phyloP scores from a whole-genome alignment of 139 green algal species.

The Desmodesmus armatus region DNA sequence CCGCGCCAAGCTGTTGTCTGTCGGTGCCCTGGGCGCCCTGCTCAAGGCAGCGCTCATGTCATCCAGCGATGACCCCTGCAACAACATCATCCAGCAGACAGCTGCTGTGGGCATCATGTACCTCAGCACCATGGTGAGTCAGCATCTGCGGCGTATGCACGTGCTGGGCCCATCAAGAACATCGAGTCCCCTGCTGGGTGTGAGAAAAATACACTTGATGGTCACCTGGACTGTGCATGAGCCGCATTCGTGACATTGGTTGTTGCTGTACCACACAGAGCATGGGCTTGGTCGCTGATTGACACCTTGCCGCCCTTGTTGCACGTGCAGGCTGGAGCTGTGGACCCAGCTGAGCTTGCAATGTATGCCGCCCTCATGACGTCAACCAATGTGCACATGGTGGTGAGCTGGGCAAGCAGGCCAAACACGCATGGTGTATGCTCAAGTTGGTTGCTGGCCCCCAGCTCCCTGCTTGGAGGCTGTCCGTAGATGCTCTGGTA shows the following conservation, averaged over 20 bases:
- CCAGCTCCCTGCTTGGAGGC: too few relatives aligned
- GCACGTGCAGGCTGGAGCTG: slow-evolving; percentile 57
- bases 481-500: too few relatives aligned
- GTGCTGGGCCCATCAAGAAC: too few relatives aligned
- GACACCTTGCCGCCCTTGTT: too few relatives aligned
- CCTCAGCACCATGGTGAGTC: slow-evolving; percentile 78
- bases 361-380: slow-evolving; percentile 74
- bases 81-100: slow-evolving; percentile 78
- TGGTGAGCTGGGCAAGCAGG: too few relatives aligned
- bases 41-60: slow-evolving; percentile 70
- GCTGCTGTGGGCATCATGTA: slow-evolving; percentile 84
- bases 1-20: slow-evolving; percentile 60
- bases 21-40: slow-evolving; percentile 65
- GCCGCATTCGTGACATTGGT: background rate
- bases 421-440: too few relatives aligned
- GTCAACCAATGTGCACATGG: slow-evolving; percentile 55
- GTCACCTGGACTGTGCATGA: background rate
- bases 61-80: slow-evolving; percentile 61
- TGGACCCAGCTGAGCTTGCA: slow-evolving; percentile 68
- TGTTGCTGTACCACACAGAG: background rate
- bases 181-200: too few relatives aligned
- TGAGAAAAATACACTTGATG: too few relatives aligned
- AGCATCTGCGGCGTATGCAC: too few relatives aligned
- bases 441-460: too few relatives aligned
- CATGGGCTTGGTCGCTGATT: too few relatives aligned